Evolutionary conservation across 805 yeast genomes (phyloP), one percentile per base, ranked within the genome.

Genomic region (Scheffersomyces amazonensis): DNA sequence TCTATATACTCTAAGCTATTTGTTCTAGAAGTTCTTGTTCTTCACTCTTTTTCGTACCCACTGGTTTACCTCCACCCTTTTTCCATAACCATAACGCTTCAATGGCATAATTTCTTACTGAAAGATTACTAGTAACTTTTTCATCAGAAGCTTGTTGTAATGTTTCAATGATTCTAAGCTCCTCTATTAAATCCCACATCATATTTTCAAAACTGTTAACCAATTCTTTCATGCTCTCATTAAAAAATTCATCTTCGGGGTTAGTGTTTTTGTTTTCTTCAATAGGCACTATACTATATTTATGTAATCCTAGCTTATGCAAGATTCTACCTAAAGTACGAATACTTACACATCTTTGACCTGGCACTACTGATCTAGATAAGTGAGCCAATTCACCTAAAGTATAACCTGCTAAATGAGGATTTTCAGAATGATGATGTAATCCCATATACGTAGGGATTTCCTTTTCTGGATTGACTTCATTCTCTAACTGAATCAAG

Each of bases 21-120:
- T 27, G 30, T 15, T 27, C 30, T 5, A 27, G 30, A 6, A 27
- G 15, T 15, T 48, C 43, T 6, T 64, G 64, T 31, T 56, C 63
- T 37, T 58, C 64, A 16, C 44, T 47, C 33, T 46, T 32, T 34
- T 44, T 46, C 9, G 16, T 11, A 23, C 8, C 11, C 13, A 34
- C 27, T 43, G 60, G 49, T 42, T 50, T 55, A 47, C 42, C 79
- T 0, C 76, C 76, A 1, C 75, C 78, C 48, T 72, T 62, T 48
- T 74, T 81, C 93, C 95, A 87, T 37, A 90, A 62, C 96, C 96
- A 90, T 24, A 90, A 69, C 0, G 96, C 95, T 48, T 90, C 97
- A 21, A 84, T 71, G 1, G 96, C 95, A 56, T 88, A 87, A 48
- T 77, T 85, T 49, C 86, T 69, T 1, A 89, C 89, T 24, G 90